Conservation (phyloP, 495 filamentous ascomycete species). For the Venustampulla echinocandica region DNA sequence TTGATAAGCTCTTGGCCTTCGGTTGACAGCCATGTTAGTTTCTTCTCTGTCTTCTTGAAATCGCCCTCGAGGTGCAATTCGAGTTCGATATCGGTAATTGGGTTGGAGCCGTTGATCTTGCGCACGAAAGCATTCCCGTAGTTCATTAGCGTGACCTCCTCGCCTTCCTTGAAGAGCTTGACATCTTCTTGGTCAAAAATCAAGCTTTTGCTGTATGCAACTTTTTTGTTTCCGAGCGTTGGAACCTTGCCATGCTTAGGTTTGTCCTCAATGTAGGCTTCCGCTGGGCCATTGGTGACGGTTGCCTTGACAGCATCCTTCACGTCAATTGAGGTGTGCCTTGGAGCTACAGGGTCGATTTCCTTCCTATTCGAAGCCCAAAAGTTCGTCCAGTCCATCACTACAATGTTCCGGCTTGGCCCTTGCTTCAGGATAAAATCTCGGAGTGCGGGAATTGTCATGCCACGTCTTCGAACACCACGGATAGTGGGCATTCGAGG, state of each 20-base stretch:
- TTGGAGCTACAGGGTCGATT: slow-evolving; percentile 69
- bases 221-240: slow-evolving; percentile 66
- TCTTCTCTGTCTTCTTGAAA: slow-evolving; percentile 78
- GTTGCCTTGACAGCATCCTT: slow-evolving; percentile 52
- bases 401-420: slow-evolving; percentile 68
- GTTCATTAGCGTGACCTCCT: slow-evolving; percentile 81
- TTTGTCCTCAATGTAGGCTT: slow-evolving; percentile 56
- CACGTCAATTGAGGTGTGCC: slow-evolving; percentile 61
- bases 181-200: slow-evolving; percentile 72
- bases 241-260: slow-evolving; percentile 68
- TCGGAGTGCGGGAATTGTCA: slow-evolving; percentile 68
- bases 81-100: slow-evolving; percentile 55
- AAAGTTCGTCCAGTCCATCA: slow-evolving; percentile 71
- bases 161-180: slow-evolving; percentile 58
- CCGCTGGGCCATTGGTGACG: slow-evolving; percentile 47
- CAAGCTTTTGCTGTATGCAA: slow-evolving; percentile 54
- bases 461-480: slow-evolving; percentile 66
- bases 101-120: slow-evolving; percentile 45
- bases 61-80: slow-evolving; percentile 72
- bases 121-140: slow-evolving; percentile 80
- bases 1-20: slow-evolving; percentile 57
- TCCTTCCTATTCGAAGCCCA: slow-evolving; percentile 84
- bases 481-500: slow-evolving; percentile 76
- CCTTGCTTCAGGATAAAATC: slow-evolving; percentile 81
- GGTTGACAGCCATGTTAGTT: slow-evolving; percentile 70